Percentiles rank a stretch among this genome's conserved stretches.
phyloP scores from a whole-genome alignment of 768 basidiomycete genomes.

The Cystofilobasidium macerans region DNA sequence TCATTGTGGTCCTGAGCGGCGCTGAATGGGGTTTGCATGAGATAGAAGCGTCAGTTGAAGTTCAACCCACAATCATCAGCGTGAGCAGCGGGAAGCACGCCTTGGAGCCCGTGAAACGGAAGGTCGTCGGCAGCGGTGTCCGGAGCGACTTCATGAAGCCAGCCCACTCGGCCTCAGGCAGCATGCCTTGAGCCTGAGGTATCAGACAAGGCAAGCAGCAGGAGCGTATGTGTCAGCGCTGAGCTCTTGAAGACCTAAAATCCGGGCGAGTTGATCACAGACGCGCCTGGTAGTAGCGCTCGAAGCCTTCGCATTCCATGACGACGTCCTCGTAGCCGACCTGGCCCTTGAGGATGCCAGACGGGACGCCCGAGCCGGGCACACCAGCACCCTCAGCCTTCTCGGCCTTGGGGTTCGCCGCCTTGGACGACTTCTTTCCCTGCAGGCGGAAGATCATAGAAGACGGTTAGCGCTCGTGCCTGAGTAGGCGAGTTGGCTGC shows the following conservation, averaged over 20 bases:
- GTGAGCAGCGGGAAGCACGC: constrained; percentile 46
- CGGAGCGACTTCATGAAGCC: constrained; percentile 54
- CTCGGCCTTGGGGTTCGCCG: background rate
- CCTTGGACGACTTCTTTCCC: background rate
- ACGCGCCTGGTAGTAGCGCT: constrained; percentile 42
- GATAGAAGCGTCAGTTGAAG: constrained; percentile 40
- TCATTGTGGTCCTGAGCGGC: constrained; percentile 59
- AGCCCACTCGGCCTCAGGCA: constrained; percentile 67
- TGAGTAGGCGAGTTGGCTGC: background rate
- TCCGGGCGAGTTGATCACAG: no score
- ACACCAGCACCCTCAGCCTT: background rate
- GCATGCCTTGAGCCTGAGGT: constrained; percentile 52
- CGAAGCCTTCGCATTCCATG: constrained; percentile 32
- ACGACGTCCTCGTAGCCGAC: constrained; percentile 3
- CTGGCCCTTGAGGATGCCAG: background rate
- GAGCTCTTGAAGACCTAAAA: no score
- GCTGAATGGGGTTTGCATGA: constrained; percentile 30
- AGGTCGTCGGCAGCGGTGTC: constrained; percentile 77
- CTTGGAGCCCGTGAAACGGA: constrained; percentile 78
- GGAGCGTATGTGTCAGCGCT: no score
- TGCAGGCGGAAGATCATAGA: background rate
- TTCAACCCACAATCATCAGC: background rate
- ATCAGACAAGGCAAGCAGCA: background rate
- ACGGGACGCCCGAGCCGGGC: background rate
- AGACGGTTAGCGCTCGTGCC: background rate